These are phyloP conservation scores for Hygrophorus russula DNA, from an alignment of 768 basidiomycete genomes.

Conservation along the genomic window DNA sequence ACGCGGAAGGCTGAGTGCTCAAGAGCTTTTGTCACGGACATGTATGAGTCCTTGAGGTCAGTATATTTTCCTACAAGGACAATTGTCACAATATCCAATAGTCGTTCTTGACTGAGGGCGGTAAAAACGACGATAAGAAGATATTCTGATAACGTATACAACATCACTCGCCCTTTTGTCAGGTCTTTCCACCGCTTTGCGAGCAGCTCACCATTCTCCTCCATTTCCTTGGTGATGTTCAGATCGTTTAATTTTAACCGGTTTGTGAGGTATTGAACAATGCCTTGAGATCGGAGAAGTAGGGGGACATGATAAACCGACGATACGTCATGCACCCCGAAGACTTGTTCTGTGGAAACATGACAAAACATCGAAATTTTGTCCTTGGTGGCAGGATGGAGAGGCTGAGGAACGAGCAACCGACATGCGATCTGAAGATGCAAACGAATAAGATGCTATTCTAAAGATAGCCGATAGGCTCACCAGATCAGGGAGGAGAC, in stretches of 20 bases:
- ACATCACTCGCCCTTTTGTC: constrained; percentile 55
- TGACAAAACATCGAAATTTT: constrained; percentile 99
- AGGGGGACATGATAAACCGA: constrained; percentile 97
- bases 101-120: constrained; percentile 76
- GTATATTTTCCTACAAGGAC: constrained; percentile 98
- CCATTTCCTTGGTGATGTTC: constrained; percentile 42
- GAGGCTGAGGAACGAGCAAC: constrained; percentile 63
- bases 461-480: constrained; percentile 15
- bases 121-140: not conserved
- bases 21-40: constrained; percentile 93
- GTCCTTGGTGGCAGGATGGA: constrained; percentile 79
- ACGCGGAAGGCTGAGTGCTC: constrained; percentile 96
- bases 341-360: constrained; percentile 77
- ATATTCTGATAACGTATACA: not conserved
- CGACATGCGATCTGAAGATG: constrained; percentile 80
- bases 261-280: constrained; percentile 72
- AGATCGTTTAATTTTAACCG: constrained; percentile 64
- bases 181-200: constrained; percentile 71
- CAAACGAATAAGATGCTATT: not conserved
- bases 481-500: constrained; percentile 86
- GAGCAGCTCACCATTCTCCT: constrained; percentile 52
- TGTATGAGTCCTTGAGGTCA: constrained; percentile 93
- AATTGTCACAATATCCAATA: constrained; percentile 82
- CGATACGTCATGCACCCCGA: constrained; percentile 92
- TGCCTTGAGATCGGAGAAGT: constrained; percentile 85